Evolutionary conservation across 805 yeast species (phyloP).

Genomic region (Cyberlindnera euphorbiae): DNA sequence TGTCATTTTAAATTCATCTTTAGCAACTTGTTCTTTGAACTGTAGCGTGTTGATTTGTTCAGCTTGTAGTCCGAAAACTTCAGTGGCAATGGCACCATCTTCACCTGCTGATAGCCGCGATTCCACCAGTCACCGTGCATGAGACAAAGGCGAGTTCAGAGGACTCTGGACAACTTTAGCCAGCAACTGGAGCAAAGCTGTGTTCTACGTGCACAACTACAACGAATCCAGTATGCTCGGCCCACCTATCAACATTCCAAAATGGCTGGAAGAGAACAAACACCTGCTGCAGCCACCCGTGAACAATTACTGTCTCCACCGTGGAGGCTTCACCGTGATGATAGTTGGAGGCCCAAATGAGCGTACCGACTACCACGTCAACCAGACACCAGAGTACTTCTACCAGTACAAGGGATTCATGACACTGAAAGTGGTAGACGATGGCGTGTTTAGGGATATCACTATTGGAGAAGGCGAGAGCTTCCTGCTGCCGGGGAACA

Average conservation of each 20-base stretch:
- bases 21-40: background rate
- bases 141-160: too few relatives aligned
- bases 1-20: background rate
- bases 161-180: too few relatives aligned
- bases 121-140: too few relatives aligned
- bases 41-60: background rate
- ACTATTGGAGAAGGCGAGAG: conserved; percentile 81
- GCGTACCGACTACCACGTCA: conserved; percentile 88
- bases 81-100: too few relatives aligned
- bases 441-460: conserved; percentile 70
- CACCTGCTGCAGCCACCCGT: conserved; percentile 86
- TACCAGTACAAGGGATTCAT: conserved; percentile 82
- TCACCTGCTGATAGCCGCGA: too few relatives aligned
- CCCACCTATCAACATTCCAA: conserved; percentile 70
- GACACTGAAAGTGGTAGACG: conserved; percentile 79
- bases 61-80: too few relatives aligned
- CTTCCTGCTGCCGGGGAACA: conserved; percentile 78
- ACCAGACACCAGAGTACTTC: conserved; percentile 93
- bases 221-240: conserved; percentile 30
- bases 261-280: conserved; percentile 76
- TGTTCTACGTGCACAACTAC: background rate
- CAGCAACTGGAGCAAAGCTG: background rate
- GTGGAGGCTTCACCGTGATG: conserved; percentile 93
- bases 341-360: conserved; percentile 95
- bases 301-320: conserved; percentile 82